Evolutionary conservation across 495 filamentous ascomycete species (phyloP).

Genomic region (Trichoderma virens): DNA sequence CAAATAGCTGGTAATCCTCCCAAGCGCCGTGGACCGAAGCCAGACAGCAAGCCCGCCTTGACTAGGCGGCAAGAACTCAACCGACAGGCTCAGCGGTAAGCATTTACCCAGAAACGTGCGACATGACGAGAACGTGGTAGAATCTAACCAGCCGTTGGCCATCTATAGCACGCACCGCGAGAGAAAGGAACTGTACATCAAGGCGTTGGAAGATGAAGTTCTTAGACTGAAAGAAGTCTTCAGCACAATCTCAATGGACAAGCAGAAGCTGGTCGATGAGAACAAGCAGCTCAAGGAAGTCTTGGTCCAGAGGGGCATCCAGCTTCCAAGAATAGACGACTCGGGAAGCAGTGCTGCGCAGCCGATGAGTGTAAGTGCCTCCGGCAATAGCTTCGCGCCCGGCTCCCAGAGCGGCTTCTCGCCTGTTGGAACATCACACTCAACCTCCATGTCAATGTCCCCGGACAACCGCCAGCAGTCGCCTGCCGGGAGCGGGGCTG

Average conservation of each 20-base stretch:
- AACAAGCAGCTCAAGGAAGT: slow-evolving; percentile 71
- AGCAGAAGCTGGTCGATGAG: slow-evolving; percentile 59
- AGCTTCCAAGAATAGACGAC: slow-evolving; percentile 34
- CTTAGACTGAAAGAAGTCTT: slow-evolving; percentile 60
- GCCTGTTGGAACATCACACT: slow-evolving; percentile 31
- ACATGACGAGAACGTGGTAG: background rate
- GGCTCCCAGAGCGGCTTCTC: slow-evolving; percentile 37
- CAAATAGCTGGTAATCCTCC: slow-evolving; percentile 69
- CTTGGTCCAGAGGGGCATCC: slow-evolving; percentile 64
- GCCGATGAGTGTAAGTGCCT: slow-evolving; percentile 48
- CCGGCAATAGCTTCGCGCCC: slow-evolving; percentile 42
- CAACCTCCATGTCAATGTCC: slow-evolving; percentile 28
- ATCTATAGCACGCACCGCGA: slow-evolving; percentile 75
- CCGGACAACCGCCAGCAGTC: slow-evolving; percentile 25
- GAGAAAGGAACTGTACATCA: slow-evolving; percentile 93
- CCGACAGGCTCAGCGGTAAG: slow-evolving; percentile 87
- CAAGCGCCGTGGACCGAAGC: slow-evolving; percentile 90
- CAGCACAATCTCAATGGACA: slow-evolving; percentile 54
- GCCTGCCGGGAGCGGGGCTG: slow-evolving; percentile 36
- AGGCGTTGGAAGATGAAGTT: slow-evolving; percentile 83
- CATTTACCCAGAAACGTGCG: background rate
- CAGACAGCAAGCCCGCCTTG: slow-evolving; percentile 89
- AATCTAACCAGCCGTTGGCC: background rate
- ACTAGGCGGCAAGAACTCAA: slow-evolving; percentile 94
- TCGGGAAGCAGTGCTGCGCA: slow-evolving; percentile 41